Percentiles rank a stretch among this genome's conserved stretches.
phyloP scores from a whole-genome alignment of 2,329 filamentous ascomycete species.

The Ophiostoma tasmaniense region DNA sequence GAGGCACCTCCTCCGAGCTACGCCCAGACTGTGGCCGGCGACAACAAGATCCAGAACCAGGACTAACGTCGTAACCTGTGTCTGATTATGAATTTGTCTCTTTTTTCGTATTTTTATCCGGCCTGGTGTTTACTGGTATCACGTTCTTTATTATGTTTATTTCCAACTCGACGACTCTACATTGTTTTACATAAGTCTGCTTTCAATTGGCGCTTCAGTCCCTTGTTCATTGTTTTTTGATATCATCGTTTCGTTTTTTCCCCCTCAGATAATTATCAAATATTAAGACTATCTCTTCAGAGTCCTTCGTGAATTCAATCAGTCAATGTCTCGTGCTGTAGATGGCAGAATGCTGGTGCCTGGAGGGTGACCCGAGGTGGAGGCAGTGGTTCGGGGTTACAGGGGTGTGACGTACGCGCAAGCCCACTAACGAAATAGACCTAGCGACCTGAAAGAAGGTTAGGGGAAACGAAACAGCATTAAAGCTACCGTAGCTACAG shows the following conservation, averaged over 20 bases:
- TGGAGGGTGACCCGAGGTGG: not conserved
- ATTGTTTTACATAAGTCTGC: not conserved
- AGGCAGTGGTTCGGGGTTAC: not conserved
- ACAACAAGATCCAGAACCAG: slow-evolving; percentile 77
- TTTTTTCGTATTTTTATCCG: not conserved
- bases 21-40: slow-evolving; percentile 78
- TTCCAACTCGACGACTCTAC: not conserved
- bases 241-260: not conserved
- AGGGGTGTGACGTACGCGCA: slow-evolving; percentile 9
- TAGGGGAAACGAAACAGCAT: not conserved
- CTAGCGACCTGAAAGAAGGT: not conserved
- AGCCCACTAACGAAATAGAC: not conserved
- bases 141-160: not conserved
- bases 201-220: not conserved
- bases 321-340: not conserved
- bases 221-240: not conserved
- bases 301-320: not conserved
- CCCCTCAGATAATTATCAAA: not conserved
- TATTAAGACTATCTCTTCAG: not conserved
- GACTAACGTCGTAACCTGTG: slow-evolving; percentile 32
- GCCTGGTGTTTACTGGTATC: slow-evolving; percentile 1
- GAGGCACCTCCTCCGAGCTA: slow-evolving; percentile 68
- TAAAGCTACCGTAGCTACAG: not conserved
- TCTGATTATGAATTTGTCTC: not conserved
- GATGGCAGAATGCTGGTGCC: slow-evolving; percentile 12